A percentile compares a stretch with the other conserved stretches of the same genome.
Conservation (phyloP, 1,139 yeast species). For the Ashbya aceris region DNA sequence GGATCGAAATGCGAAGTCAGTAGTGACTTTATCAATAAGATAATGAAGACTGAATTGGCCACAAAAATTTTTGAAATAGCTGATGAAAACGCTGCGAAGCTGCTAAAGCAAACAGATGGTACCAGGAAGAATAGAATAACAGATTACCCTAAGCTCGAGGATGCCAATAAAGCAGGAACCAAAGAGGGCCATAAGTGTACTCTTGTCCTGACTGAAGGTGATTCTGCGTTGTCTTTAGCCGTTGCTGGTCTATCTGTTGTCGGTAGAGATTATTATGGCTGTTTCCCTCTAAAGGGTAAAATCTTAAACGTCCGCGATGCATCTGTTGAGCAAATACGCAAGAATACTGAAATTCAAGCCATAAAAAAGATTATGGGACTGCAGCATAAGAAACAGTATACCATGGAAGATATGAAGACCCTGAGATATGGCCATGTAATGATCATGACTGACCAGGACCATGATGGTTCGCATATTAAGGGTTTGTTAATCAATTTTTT, state of each 20-base stretch:
- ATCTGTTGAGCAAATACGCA: slow-evolving; percentile 82
- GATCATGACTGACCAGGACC: slow-evolving; percentile 99
- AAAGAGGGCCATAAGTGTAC: slow-evolving; percentile 88
- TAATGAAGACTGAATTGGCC: slow-evolving; percentile 69
- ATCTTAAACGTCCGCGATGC: slow-evolving; percentile 94
- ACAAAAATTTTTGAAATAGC: slow-evolving; percentile 80
- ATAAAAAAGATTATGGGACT: slow-evolving; percentile 92
- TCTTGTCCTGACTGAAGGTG: slow-evolving; percentile 91
- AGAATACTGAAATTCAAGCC: slow-evolving; percentile 90
- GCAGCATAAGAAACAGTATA: slow-evolving; percentile 80
- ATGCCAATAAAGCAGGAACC: slow-evolving; percentile 96
- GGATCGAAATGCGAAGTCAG: slow-evolving; percentile 70
- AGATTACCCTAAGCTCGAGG: slow-evolving; percentile 83
- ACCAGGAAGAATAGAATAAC: slow-evolving; percentile 76
- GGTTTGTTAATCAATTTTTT: slow-evolving; percentile 90
- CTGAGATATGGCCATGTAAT: slow-evolving; percentile 92
- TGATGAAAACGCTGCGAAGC: slow-evolving; percentile 79
- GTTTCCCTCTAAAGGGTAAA: slow-evolving; percentile 93
- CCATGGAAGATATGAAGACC: slow-evolving; percentile 48
- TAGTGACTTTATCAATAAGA: slow-evolving; percentile 65
- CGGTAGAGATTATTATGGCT: slow-evolving; percentile 92
- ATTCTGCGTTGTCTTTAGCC: slow-evolving; percentile 88
- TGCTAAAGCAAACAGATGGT: slow-evolving; percentile 87
- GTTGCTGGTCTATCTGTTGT: slow-evolving; percentile 92
- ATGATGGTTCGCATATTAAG: slow-evolving; percentile 97